Evolutionary conservation across 345 rosid genomes (phyloP).

Genomic region (Eucalyptus erythrocorys): DNA sequence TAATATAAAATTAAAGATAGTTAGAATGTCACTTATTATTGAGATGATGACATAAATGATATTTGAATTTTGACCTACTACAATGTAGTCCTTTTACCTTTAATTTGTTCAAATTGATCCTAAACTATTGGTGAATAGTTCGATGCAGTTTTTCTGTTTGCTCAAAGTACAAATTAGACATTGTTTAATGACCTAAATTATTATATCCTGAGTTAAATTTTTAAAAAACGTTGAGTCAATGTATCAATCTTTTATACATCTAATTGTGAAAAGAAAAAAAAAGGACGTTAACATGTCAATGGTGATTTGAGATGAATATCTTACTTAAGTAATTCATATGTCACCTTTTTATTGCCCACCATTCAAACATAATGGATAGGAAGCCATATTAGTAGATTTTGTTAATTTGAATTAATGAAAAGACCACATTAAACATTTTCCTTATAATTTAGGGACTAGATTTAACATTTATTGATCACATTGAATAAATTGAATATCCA

Average conservation of each 20-base stretch:
- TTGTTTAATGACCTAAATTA: accelerated
- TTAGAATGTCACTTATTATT: too few relatives aligned
- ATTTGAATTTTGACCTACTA: too few relatives aligned
- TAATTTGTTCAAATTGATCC: too few relatives aligned
- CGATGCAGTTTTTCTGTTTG: too few relatives aligned
- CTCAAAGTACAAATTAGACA: background rate
- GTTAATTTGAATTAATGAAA: background rate
- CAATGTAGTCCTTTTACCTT: too few relatives aligned
- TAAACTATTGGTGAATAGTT: too few relatives aligned
- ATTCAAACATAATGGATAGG: background rate
- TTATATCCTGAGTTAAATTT: accelerated
- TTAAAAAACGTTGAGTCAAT: accelerated
- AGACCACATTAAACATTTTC: accelerated
- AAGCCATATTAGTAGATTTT: accelerated
- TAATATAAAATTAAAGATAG: too few relatives aligned
- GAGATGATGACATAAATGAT: too few relatives aligned
- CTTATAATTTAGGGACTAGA: accelerated
- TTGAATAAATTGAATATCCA: accelerated
- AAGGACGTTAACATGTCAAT: background rate
- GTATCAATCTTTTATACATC: accelerated
- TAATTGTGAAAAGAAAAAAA: background rate
- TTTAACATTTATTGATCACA: accelerated
- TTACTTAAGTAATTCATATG: accelerated
- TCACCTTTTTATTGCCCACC: background rate
- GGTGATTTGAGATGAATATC: background rate